Base-by-base conservation (phyloP, 768 basidiomycete species). In the Neoboletus magnificus region DNA sequence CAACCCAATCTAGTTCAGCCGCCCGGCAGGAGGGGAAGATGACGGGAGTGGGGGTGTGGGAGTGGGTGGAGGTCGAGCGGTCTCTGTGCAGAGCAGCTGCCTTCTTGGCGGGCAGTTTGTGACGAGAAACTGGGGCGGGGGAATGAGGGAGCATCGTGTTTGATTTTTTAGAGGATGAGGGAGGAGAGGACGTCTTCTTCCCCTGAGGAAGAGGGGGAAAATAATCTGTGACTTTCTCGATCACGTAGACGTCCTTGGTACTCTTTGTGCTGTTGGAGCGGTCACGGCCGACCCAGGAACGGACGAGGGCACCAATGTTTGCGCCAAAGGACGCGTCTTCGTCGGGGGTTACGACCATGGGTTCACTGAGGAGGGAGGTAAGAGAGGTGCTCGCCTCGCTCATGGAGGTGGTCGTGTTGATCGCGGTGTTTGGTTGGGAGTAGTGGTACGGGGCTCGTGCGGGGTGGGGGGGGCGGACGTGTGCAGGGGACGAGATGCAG, bases 381-480 rank as follows among this genome's bases (percentile, higher is more conserved):
- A 84, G 70, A 47, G 80, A 79, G 0, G 82, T 79, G 27, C 80
- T 79, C 1, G 79, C 76, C 23, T 74, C 70, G 40, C 70, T 71
- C 54, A 62, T 50, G 35, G 59, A 65, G 15, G 71, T 59, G 3
- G 74, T 68, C 54, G 76, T 76, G 48, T 70, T 68, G 45, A 66
- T 67, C 52, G 76, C 76, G 47, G 69, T 67, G 46, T 66, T 60
- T 12, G 73, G 72, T 2, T 69, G 59, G 1, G 69, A 51, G 33
- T 71, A 73, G 22, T 73, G 74, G 42, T 70, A 73, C 25, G 69
- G 69, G 0, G 74, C 73, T 67, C 47, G 69, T 55, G 29, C 72
- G 62, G 40, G 74, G 56, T 49, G 59, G 1, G 61, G 63, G 0
- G 62, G 66, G 4, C 64, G 45, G 62, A 68, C 46, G 64, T 68